A percentile compares a stretch with the other conserved stretches of the same genome.
Conservation (phyloP, 192 early-diverging fungal species). For the Cetraspora pellucida region DNA sequence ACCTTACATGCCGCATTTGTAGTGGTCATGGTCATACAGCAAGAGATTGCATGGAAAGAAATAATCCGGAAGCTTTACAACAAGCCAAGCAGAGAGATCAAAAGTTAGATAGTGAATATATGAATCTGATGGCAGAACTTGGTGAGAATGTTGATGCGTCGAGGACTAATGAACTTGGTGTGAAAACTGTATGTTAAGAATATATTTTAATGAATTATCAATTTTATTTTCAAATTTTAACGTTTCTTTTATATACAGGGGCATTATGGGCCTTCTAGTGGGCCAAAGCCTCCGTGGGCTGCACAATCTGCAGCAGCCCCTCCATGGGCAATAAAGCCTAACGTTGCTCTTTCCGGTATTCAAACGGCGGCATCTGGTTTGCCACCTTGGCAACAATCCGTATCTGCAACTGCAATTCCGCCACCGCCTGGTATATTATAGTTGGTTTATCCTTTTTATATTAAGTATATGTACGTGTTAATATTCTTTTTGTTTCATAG, state of each 20-base stretch:
- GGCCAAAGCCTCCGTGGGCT: slow-evolving; percentile 24
- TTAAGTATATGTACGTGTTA: background rate
- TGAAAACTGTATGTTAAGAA: background rate
- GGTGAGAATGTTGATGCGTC: slow-evolving; percentile 57
- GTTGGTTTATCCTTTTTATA: background rate
- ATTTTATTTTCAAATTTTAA: background rate
- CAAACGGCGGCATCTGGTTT: slow-evolving; percentile 25
- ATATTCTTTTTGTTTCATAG: background rate
- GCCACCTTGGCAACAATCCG: slow-evolving; percentile 45
- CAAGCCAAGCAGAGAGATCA: slow-evolving; percentile 77
- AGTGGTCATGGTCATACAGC: slow-evolving; percentile 89
- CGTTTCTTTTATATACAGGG: slow-evolving; percentile 23
- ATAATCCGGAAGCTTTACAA: slow-evolving; percentile 78
- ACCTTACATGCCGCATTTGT: slow-evolving; percentile 87
- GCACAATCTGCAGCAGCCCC: slow-evolving; percentile 24
- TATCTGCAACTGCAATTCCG: slow-evolving; percentile 2
- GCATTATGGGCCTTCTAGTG: slow-evolving; percentile 34
- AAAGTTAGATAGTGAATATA: slow-evolving; percentile 88
- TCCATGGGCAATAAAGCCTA: slow-evolving; percentile 42
- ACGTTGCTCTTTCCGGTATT: background rate
- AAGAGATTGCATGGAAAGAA: slow-evolving; percentile 86
- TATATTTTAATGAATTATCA: background rate
- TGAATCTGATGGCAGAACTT: slow-evolving; percentile 93
- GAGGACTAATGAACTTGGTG: background rate
- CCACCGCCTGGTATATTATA: slow-evolving; percentile 33